A percentile compares a stretch with the other conserved stretches of the same genome.
These are phyloP conservation scores for Niebla homalea DNA, from an alignment of 495 filamentous ascomycete species.

Conservation along the genomic window DNA sequence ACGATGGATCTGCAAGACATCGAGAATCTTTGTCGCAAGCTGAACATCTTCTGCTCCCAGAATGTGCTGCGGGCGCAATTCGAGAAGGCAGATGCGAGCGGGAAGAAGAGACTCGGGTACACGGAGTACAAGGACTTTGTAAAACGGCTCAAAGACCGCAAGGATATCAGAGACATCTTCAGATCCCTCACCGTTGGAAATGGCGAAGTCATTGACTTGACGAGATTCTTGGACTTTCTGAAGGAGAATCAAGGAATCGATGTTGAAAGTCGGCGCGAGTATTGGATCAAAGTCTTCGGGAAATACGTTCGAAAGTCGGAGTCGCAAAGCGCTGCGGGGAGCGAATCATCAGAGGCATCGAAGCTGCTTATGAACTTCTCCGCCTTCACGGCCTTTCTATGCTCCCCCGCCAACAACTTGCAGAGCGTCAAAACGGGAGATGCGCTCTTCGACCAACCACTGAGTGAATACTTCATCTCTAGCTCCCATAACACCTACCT, in stretches of 20 bases:
- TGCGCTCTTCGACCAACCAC: conserved; percentile 57
- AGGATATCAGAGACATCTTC: conserved; percentile 66
- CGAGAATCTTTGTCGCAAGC: conserved; percentile 65
- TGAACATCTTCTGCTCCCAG: conserved; percentile 79
- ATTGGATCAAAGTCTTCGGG: conserved; percentile 64
- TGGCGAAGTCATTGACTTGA: conserved; percentile 48
- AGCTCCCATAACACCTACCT: conserved; percentile 98
- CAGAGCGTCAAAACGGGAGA: conserved; percentile 43
- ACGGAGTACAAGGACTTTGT: conserved; percentile 73
- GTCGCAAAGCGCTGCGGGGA: conserved; percentile 32
- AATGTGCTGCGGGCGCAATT: conserved; percentile 66
- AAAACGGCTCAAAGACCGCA: conserved; percentile 62
- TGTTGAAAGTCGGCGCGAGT: conserved; percentile 45
- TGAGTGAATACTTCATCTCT: conserved; percentile 97
- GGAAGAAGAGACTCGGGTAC: conserved; percentile 53
- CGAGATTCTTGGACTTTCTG: conserved; percentile 67
- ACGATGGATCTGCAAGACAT: conserved; percentile 62
- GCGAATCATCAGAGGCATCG: conserved; percentile 27
- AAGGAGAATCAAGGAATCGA: conserved; percentile 60
- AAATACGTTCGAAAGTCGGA: conserved; percentile 55
- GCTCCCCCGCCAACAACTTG: conserved; percentile 54
- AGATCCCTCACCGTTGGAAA: conserved; percentile 31
- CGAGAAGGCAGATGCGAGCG: conserved; percentile 49
- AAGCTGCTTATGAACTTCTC: conserved; percentile 52
- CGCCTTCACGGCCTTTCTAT: conserved; percentile 63